Conservation (phyloP, 2,329 filamentous ascomycete genomes). For the Clarireedia homoeocarpa region DNA sequence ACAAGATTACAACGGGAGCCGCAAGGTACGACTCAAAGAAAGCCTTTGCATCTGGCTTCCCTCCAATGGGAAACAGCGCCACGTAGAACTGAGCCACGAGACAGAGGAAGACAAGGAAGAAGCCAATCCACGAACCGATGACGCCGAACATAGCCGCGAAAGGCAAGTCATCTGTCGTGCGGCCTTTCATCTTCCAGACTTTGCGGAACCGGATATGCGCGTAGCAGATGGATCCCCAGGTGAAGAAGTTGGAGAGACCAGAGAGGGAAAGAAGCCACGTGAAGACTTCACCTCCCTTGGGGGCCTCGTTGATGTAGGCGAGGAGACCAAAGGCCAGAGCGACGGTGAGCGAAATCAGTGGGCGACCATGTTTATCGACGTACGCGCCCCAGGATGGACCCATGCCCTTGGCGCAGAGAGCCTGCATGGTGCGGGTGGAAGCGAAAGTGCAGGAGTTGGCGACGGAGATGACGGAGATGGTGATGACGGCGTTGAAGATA, state of each 20-base stretch:
- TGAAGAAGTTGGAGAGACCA: conserved; percentile 66
- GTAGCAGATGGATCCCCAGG: conserved; percentile 63
- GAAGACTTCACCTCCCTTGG: conserved; percentile 53
- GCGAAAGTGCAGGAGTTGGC: conserved; percentile 91
- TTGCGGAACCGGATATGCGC: conserved; percentile 59
- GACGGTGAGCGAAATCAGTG: conserved; percentile 43
- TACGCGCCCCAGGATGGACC: conserved; percentile 71
- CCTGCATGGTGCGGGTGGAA: conserved; percentile 81
- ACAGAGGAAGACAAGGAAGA: conserved; percentile 58
- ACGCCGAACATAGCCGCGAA: conserved; percentile 46
- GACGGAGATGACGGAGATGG: conserved; percentile 82
- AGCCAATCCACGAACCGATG: conserved; percentile 60
- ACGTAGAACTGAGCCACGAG: conserved; percentile 48
- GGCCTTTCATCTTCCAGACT: conserved; percentile 52
- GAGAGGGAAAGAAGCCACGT: conserved; percentile 66
- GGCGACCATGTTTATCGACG: conserved; percentile 74
- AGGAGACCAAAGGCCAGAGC: conserved; percentile 51
- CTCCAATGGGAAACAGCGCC: conserved; percentile 43
- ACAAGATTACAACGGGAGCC: conserved; percentile 44
- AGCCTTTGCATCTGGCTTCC: conserved; percentile 31
- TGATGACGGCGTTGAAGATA: conserved; percentile 89
- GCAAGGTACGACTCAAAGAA: conserved; percentile 43
- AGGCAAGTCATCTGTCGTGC: conserved; percentile 40
- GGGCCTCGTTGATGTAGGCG: conserved; percentile 52
- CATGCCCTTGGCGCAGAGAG: conserved; percentile 79